Evolutionary conservation across 192 early-diverging fungal species (phyloP).

Genomic region (Mortierella claussenii): DNA sequence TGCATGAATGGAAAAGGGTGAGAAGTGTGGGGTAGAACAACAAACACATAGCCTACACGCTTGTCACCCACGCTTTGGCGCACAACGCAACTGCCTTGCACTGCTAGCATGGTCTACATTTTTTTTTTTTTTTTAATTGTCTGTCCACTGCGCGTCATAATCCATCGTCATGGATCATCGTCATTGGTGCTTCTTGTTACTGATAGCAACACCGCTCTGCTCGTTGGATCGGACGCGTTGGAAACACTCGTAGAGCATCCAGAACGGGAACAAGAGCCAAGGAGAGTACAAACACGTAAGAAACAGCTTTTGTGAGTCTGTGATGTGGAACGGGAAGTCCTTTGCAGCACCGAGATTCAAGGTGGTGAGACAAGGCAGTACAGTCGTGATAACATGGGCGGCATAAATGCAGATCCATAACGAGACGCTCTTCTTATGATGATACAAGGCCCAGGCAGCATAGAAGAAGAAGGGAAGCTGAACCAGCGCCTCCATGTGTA

Average conservation of each 20-base stretch:
- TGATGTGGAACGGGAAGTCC: conserved; percentile 53
- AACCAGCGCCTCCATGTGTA: conserved; percentile 67
- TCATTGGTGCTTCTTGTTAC: conserved; percentile 15
- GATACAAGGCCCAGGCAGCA: conserved; percentile 65
- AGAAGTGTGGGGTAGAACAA: conserved; percentile 12
- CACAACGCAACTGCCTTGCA: not conserved
- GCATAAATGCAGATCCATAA: conserved; percentile 71
- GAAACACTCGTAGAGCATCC: conserved; percentile 63
- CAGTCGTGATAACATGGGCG: conserved; percentile 79
- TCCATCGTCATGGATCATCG: not conserved
- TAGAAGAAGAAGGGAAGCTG: conserved; percentile 81
- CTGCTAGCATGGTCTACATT: not conserved
- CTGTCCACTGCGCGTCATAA: too few species aligned
- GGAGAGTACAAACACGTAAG: conserved; percentile 66
- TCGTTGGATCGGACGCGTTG: conserved; percentile 37
- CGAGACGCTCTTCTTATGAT: conserved; percentile 53
- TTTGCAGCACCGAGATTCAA: conserved; percentile 60
- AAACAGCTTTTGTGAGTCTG: conserved; percentile 24
- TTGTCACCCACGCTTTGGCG: conserved; percentile 12
- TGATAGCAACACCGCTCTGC: not conserved
- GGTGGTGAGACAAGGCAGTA: conserved; percentile 65
- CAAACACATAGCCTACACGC: not conserved
- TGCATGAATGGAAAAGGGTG: conserved; percentile 3
- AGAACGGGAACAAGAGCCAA: conserved; percentile 71
- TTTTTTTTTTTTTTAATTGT: not conserved